A percentile compares a stretch with the other conserved stretches of the same genome.
Conservation (phyloP, 805 yeast species). For the Candida saitoana region DNA sequence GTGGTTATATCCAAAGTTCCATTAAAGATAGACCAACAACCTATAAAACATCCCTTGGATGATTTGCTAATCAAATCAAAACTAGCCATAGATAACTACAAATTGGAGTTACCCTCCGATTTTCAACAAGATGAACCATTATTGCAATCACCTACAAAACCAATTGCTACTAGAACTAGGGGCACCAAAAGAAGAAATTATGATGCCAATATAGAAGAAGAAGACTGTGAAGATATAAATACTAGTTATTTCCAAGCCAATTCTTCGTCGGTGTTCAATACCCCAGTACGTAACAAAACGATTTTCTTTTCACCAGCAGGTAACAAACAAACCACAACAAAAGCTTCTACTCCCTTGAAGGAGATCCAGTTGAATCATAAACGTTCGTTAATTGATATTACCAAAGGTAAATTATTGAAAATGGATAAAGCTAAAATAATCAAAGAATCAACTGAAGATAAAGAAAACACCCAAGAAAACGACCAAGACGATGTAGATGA, state of each 20-base stretch:
- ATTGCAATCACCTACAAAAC: background rate
- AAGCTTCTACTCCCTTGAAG: slow-evolving; percentile 11
- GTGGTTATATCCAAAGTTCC: slow-evolving; percentile 12
- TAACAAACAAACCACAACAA: slow-evolving; percentile 9
- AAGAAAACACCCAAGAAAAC: slow-evolving; percentile 5
- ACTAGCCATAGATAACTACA: slow-evolving; percentile 11
- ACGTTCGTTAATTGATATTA: slow-evolving; percentile 5
- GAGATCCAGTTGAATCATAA: slow-evolving; percentile 15
- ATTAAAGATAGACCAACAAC: background rate
- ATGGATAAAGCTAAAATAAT: slow-evolving; percentile 6
- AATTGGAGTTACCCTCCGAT: slow-evolving; percentile 16
- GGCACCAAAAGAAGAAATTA: slow-evolving; percentile 10
- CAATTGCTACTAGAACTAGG: slow-evolving; percentile 5
- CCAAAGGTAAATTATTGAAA: slow-evolving; percentile 11
- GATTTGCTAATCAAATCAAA: slow-evolving; percentile 17
- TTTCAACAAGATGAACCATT: slow-evolving; percentile 1
- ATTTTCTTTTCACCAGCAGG: slow-evolving; percentile 26
- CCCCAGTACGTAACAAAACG: slow-evolving; percentile 26
- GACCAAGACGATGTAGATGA: slow-evolving; percentile 14
- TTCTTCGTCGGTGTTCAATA: slow-evolving; percentile 15
- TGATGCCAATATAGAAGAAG: background rate
- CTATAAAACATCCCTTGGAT: slow-evolving; percentile 18
- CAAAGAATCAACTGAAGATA: background rate
- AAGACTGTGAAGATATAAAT: slow-evolving; percentile 7
- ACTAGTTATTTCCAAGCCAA: slow-evolving; percentile 2